These are phyloP conservation scores for Apiospora rasikravindrae DNA, from an alignment of 2,329 filamentous ascomycete genomes.

Conservation along the genomic window DNA sequence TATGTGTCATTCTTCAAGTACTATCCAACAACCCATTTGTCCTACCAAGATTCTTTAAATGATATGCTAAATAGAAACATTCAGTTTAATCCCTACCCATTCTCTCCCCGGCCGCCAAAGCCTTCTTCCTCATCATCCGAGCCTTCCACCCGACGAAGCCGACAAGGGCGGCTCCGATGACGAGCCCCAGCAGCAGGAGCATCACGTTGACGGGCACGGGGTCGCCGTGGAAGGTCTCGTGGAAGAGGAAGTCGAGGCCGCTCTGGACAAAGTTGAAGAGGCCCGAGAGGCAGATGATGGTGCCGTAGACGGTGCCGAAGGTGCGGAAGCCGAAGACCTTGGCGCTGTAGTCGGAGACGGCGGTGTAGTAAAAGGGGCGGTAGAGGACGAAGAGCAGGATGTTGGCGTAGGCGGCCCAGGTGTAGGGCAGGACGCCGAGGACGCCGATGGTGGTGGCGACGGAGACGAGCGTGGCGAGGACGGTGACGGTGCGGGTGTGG, in stretches of 20 bases:
- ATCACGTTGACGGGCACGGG: conserved; percentile 79
- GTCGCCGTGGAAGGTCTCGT: conserved; percentile 72
- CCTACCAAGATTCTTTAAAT: neutral
- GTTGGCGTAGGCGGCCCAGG: conserved; percentile 76
- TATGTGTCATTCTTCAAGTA: neutral
- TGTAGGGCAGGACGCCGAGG: conserved; percentile 73
- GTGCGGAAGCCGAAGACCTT: conserved; percentile 93
- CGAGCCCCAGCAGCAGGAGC: conserved; percentile 64
- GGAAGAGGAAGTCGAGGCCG: conserved; percentile 78
- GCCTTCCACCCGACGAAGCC: conserved; percentile 62
- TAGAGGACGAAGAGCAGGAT: conserved; percentile 83
- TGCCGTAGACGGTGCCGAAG: conserved; percentile 92
- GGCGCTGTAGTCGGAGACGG: conserved; percentile 85
- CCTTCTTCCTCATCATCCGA: conserved; percentile 34
- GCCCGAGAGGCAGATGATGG: conserved; percentile 85
- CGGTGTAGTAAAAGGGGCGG: conserved; percentile 88
- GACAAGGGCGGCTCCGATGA: conserved; percentile 70
- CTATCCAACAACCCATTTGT: neutral
- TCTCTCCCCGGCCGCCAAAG: conserved; percentile 35
- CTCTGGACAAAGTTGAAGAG: conserved; percentile 85
- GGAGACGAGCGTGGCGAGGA: conserved; percentile 72
- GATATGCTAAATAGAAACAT: neutral
- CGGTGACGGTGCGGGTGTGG: conserved; percentile 72
- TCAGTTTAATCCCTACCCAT: conserved; percentile 27
- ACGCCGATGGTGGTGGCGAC: conserved; percentile 77